Evolutionary conservation across 2,329 filamentous ascomycete genomes (phyloP).

Genomic region (Juglanconis oblonga): DNA sequence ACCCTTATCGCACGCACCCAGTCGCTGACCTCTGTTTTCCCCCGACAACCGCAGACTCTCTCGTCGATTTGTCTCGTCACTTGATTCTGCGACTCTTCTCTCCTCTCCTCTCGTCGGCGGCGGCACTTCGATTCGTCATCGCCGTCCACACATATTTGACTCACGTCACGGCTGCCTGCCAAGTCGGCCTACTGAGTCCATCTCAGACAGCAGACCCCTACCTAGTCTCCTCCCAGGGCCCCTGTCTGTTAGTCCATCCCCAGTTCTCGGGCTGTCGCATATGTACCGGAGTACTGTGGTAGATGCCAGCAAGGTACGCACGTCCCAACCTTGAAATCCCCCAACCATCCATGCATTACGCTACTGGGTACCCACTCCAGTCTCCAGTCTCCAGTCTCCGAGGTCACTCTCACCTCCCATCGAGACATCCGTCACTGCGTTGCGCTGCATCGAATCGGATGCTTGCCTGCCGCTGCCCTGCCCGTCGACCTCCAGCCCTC

Average conservation of each 20-base stretch:
- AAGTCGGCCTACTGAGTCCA: constrained; percentile 1
- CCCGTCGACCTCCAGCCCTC: constrained; percentile 12
- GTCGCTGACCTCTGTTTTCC: constrained; percentile 4
- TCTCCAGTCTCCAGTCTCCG: constrained; percentile 7
- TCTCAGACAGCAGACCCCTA: constrained; percentile 11
- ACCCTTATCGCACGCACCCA: not conserved
- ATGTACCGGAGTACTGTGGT: not conserved
- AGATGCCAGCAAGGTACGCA: constrained; percentile 9
- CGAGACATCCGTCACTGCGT: constrained; percentile 11
- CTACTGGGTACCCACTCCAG: not conserved
- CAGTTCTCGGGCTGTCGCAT: not conserved
- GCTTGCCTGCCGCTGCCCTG: constrained; percentile 15
- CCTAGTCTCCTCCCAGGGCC: constrained; percentile 5
- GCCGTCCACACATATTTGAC: not conserved
- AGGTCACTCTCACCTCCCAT: constrained; percentile 17
- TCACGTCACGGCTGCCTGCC: not conserved
- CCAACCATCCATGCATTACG: not conserved
- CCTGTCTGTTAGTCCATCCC: constrained; percentile 9
- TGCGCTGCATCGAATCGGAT: constrained; percentile 16
- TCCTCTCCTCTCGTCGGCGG: not conserved
- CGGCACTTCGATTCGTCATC: not conserved
- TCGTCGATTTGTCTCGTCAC: not conserved
- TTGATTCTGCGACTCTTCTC: not conserved
- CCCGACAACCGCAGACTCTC: not conserved
- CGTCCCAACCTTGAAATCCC: constrained; percentile 8